Evolutionary conservation across 2,329 filamentous ascomycete species (phyloP), one percentile per base, ranked within the genome.

Genomic region (Madurella mycetomatis): DNA sequence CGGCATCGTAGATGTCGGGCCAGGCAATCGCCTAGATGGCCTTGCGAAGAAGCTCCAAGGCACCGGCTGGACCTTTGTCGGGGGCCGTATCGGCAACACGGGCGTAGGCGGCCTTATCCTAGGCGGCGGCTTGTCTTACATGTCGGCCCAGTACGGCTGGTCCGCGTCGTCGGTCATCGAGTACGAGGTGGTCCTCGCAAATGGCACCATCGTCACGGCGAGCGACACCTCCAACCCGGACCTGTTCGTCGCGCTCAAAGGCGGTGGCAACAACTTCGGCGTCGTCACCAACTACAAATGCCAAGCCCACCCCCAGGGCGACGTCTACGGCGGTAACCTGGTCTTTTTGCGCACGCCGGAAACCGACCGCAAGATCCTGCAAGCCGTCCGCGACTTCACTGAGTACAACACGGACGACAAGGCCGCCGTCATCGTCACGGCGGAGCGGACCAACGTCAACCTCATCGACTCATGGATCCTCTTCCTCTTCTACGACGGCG

Each of bases 401-500:
- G 73, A 78, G 60, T 72, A 84, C 65, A 81, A 82, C 62, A 69
- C 73, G 0, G 82, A 86, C 60, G 72, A 77, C 55, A 84, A 83
- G 64, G 83, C 82, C 1, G 81, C 75, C 12, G 76, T 86, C 44
- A 85, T 85, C 57, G 66, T 80, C 45, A 85, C 81, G 0, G 73
- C 75, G 2, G 74, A 81, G 61, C 70, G 76, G 15, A 73, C 73
- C 0, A 59, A 70, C 3, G 64, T 72, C 2, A 70, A 72, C 11
- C 54, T 76, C 0, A 60, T 82, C 45, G 73, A 83, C 56, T 70
- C 78, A 17, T 84, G 80, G 79, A 73, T 82, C 54, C 67, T 86
- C 55, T 85, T 85, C 66, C 64, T 83, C 37, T 85, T 83, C 70
- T 86, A 85, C 65, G 80, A 86, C 65, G 83, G 79, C 1, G 73